Conservation (phyloP, 2,329 filamentous ascomycete species). For the Sporothrix luriei region DNA sequence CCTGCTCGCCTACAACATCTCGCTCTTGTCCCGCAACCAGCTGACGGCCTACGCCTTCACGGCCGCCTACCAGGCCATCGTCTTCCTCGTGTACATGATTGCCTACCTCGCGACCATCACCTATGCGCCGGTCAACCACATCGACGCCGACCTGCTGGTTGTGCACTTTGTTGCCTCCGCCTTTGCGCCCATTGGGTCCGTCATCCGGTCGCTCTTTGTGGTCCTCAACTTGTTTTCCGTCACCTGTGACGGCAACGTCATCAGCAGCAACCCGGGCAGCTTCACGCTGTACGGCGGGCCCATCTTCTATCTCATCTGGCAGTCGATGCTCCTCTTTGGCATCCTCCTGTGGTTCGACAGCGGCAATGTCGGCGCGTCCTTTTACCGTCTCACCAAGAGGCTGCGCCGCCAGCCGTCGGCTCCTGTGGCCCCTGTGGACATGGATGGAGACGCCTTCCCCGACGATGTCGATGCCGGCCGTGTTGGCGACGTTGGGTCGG, state of each 20-base stretch:
- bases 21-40: slow-evolving; percentile 76
- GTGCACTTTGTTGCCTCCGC: slow-evolving; percentile 75
- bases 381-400: slow-evolving; percentile 39
- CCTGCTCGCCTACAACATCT: slow-evolving; percentile 77
- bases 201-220: slow-evolving; percentile 73
- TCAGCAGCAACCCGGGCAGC: slow-evolving; percentile 69
- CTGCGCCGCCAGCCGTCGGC: slow-evolving; percentile 22
- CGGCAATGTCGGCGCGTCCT: slow-evolving; percentile 62
- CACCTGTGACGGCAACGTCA: slow-evolving; percentile 66
- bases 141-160: slow-evolving; percentile 67
- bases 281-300: slow-evolving; percentile 79
- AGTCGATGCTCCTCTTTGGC: slow-evolving; percentile 70
- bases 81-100: slow-evolving; percentile 72
- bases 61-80: slow-evolving; percentile 71
- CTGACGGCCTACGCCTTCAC: slow-evolving; percentile 83
- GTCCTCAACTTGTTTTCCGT: slow-evolving; percentile 82
- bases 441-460: slow-evolving; percentile 36
- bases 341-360: slow-evolving; percentile 80
- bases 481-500: slow-evolving; percentile 64
- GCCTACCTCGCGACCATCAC: slow-evolving; percentile 72
- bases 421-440: slow-evolving; percentile 38
- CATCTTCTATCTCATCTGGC: slow-evolving; percentile 78
- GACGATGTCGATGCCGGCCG: slow-evolving; percentile 67
- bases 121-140: slow-evolving; percentile 68
- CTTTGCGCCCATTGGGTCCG: slow-evolving; percentile 75